Evolutionary conservation across 164 flowering plant species (phyloP).

Genomic region (Tinospora cordifolia): DNA sequence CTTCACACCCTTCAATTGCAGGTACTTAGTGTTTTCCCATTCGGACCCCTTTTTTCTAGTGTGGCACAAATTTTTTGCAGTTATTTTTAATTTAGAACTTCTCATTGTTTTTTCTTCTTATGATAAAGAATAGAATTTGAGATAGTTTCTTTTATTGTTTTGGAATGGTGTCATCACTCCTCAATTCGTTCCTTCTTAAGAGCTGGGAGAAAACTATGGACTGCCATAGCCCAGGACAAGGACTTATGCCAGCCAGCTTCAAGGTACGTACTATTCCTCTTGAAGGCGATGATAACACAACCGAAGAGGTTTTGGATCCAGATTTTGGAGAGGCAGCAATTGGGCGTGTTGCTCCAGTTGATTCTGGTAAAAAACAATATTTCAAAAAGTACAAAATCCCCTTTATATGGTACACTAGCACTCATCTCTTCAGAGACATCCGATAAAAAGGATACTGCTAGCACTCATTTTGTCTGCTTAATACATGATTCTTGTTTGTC

Average conservation of each 20-base stretch:
- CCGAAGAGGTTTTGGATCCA: slow-evolving; percentile 73
- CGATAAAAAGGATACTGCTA: too few relatives aligned
- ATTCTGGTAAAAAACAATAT: slow-evolving; percentile 45
- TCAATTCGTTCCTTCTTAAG: slow-evolving; percentile 32
- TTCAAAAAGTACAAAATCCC: slow-evolving; percentile 1
- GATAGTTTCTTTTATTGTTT: neutral
- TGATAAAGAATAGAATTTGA: neutral
- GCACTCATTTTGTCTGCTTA: neutral
- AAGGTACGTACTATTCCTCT: slow-evolving; percentile 75
- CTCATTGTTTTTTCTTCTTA: neutral
- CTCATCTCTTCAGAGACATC: too few relatives aligned
- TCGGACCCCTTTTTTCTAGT: neutral
- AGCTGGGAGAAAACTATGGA: slow-evolving; percentile 93
- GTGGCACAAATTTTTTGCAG: neutral
- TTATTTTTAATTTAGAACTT: neutral
- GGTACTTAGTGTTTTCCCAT: slow-evolving; percentile 32
- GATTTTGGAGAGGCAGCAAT: slow-evolving; percentile 90
- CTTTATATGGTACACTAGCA: neutral
- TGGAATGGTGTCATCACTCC: too few relatives aligned
- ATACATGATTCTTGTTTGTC: neutral
- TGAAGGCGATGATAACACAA: slow-evolving; percentile 65
- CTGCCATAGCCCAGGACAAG: slow-evolving; percentile 84
- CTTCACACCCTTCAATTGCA: slow-evolving; percentile 77
- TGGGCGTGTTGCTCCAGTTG: slow-evolving; percentile 89
- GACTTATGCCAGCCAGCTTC: slow-evolving; percentile 85